phyloP scores from a whole-genome alignment of 176 grass and related monocot species.

The Musa acuminata region DNA sequence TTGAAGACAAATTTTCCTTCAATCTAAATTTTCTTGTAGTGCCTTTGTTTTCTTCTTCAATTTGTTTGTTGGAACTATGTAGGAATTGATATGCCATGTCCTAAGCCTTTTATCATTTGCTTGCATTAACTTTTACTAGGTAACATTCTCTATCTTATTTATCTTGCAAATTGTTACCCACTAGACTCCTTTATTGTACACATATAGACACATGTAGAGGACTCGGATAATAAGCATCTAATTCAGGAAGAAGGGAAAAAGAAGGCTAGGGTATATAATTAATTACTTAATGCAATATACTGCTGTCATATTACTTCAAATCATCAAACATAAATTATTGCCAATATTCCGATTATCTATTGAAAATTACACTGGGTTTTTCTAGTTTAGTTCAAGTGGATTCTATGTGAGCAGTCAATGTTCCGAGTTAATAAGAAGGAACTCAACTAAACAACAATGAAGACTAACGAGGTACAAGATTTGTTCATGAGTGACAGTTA shows the following conservation, averaged over 20 bases:
- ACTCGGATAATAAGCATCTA: too few species aligned
- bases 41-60: neutral
- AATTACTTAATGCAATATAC: too few species aligned
- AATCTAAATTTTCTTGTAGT: neutral
- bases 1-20: neutral
- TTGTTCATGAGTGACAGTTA: neutral
- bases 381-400: neutral
- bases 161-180: too few species aligned
- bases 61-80: neutral
- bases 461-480: neutral
- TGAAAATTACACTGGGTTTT: neutral
- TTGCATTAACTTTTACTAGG: neutral
- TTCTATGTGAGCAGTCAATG: neutral
- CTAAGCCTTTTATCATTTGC: neutral
- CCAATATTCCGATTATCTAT: neutral
- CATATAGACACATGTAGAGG: too few species aligned
- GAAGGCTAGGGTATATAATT: too few species aligned
- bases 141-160: too few species aligned
- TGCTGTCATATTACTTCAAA: neutral
- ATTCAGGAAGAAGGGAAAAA: too few species aligned
- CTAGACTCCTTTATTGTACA: too few species aligned
- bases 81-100: neutral
- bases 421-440: neutral
- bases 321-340: neutral
- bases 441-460: neutral